phyloP scores from a whole-genome alignment of 2,329 filamentous ascomycete genomes.

The Sporothrix phasma region DNA sequence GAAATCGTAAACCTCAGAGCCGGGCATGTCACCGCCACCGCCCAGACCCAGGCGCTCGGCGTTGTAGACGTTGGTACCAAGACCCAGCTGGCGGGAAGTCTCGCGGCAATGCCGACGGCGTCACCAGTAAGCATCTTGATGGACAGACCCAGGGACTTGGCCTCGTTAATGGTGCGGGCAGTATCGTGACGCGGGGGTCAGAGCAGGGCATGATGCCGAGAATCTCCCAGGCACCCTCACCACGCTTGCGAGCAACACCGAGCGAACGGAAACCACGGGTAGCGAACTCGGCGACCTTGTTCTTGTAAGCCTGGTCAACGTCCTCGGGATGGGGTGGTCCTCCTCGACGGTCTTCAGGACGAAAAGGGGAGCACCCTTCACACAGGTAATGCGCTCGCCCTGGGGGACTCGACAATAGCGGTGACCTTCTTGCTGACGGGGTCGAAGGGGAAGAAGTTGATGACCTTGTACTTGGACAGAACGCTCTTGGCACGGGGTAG shows the following conservation, averaged over 20 bases:
- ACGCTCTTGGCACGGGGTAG: conserved; percentile 73
- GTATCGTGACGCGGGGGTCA: conserved; percentile 88
- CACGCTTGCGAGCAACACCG: conserved; percentile 83
- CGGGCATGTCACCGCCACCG: conserved; percentile 84
- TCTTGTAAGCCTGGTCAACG: conserved; percentile 77
- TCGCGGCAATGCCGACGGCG: conserved; percentile 88
- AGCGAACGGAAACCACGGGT: conserved; percentile 90
- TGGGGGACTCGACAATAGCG: conserved; percentile 71
- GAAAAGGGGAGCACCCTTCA: conserved; percentile 84
- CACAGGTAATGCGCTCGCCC: conserved; percentile 76
- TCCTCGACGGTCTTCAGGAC: conserved; percentile 81
- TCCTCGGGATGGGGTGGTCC: conserved; percentile 68
- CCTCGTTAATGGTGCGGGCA: conserved; percentile 80
- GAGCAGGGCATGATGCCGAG: conserved; percentile 92
- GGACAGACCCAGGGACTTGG: conserved; percentile 75
- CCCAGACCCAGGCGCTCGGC: conserved; percentile 85
- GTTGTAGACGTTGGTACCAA: conserved; percentile 90
- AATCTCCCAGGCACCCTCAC: conserved; percentile 75
- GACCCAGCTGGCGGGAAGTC: conserved; percentile 81
- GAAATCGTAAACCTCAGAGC: conserved; percentile 90
- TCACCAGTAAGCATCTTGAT: conserved; percentile 97
- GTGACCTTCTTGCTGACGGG: conserved; percentile 89
- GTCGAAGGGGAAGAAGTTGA: conserved; percentile 82
- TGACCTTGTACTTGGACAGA: conserved; percentile 72
- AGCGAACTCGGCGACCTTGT: conserved; percentile 84